Percentiles rank a stretch among this genome's conserved stretches.
phyloP scores from a whole-genome alignment of 257 asterid species.

The Nicotiana knightiana region DNA sequence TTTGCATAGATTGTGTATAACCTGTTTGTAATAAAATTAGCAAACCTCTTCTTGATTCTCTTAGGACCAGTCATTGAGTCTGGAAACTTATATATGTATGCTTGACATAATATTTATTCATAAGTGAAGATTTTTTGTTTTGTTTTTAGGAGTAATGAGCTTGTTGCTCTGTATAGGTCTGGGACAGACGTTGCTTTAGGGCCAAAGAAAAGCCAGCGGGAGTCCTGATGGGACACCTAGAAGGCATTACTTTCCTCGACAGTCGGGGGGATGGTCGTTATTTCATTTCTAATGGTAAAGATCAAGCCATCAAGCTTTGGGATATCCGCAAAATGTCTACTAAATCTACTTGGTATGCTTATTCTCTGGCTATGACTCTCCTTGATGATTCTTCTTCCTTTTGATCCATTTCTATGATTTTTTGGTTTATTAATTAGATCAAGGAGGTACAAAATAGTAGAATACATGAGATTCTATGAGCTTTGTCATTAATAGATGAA shows the following conservation, averaged over 20 bases:
- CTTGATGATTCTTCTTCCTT: background rate
- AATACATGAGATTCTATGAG: background rate
- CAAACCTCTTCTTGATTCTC: background rate
- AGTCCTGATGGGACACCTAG: conserved; percentile 72
- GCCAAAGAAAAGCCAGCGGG: conserved; percentile 71
- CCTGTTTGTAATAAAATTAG: background rate
- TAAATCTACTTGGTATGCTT: conserved; percentile 41
- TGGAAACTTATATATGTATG: background rate
- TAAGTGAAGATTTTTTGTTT: background rate
- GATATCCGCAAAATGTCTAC: conserved; percentile 85
- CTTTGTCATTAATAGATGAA: background rate
- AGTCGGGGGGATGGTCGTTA: conserved; percentile 86
- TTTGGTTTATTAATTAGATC: background rate
- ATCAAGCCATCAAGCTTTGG: conserved; percentile 84
- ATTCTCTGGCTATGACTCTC: background rate
- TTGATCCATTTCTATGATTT: background rate
- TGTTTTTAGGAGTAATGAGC: background rate
- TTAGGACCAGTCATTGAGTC: background rate
- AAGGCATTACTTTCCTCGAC: conserved; percentile 78
- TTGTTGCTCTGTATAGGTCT: conserved; percentile 43
- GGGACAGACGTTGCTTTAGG: conserved; percentile 86
- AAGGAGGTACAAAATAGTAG: background rate
- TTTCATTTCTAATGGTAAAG: conserved; percentile 86
- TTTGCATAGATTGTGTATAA: background rate
- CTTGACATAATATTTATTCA: background rate